Conservation (phyloP, 2,329 filamentous ascomycete species). For the Aspergillus cejpii region DNA sequence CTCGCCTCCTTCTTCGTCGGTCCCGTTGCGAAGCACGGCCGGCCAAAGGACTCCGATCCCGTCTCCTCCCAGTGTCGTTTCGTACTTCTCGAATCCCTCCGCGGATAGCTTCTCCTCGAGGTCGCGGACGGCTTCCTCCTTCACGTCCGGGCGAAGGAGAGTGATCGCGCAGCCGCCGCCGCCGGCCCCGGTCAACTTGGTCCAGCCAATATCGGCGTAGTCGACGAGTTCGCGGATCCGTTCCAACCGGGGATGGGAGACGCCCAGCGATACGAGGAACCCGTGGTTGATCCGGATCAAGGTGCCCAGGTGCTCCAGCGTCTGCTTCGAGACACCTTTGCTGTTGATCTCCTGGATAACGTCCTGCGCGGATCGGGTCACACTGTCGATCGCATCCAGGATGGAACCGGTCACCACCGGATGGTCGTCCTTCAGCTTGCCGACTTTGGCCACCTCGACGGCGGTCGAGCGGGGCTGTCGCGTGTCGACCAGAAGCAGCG, state of each 20-base stretch:
- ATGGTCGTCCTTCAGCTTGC: slow-evolving; percentile 61
- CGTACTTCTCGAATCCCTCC: slow-evolving; percentile 76
- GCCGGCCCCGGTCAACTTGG: slow-evolving; percentile 91
- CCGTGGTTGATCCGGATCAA: slow-evolving; percentile 93
- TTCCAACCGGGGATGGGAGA: slow-evolving; percentile 90
- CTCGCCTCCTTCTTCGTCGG: slow-evolving; percentile 74
- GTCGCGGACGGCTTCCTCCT: slow-evolving; percentile 51
- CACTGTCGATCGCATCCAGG: slow-evolving; percentile 70
- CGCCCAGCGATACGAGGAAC: slow-evolving; percentile 79
- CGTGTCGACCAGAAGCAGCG: slow-evolving; percentile 83
- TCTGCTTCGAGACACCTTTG: slow-evolving; percentile 56
- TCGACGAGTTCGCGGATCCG: slow-evolving; percentile 87
- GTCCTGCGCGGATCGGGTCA: slow-evolving; percentile 52
- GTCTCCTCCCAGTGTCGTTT: slow-evolving; percentile 84
- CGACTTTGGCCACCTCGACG: slow-evolving; percentile 81
- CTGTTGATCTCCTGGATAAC: slow-evolving; percentile 57
- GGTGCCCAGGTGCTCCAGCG: slow-evolving; percentile 70
- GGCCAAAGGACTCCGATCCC: slow-evolving; percentile 93
- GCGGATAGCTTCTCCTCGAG: slow-evolving; percentile 60
- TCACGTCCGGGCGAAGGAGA: slow-evolving; percentile 63
- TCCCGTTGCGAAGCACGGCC: slow-evolving; percentile 78
- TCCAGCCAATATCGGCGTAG: slow-evolving; percentile 85
- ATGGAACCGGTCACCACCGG: slow-evolving; percentile 73
- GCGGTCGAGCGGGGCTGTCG: slow-evolving; percentile 79
- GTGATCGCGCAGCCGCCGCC: slow-evolving; percentile 96